Evolutionary conservation across 1,284 basidiomycete genomes (phyloP), one percentile per base, ranked within the genome.

Genomic region (Fomitopsis schrenkii): DNA sequence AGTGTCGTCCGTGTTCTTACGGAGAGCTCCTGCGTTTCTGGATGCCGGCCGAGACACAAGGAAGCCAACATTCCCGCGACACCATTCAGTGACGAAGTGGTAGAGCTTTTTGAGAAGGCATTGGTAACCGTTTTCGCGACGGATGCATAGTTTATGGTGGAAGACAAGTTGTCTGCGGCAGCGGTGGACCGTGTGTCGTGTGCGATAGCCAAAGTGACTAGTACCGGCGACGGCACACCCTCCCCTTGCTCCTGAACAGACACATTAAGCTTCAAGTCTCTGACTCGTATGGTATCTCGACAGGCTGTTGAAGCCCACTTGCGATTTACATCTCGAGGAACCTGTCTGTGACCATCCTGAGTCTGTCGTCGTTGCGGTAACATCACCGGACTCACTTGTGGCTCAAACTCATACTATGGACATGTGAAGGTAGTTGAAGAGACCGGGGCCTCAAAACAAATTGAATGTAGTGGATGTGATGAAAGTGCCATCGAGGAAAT

Each of bases 71-170:
- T 75, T 45, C 76, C 73, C 5, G 73, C 66, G 12, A 86, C 68
- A 8, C 72, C 72, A 61, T 85, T 82, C 38, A 84, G 67, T 7
- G 77, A 78, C 5, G 67, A 54, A 58, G 81, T 82, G 0, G 26
- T 30, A 73, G 60, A 33, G 67, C 64, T 35, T 70, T 63, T 15
- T 72, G 64, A 15, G 74, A 64, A 48, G 67, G 67, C 48, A 1
- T 67, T 61, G 30, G 70, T 72, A 58, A 76, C 71, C 2, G 70
- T 70, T 52, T 76, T 72, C 41, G 75, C 79, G 6, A 87, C 70
- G 1, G 75, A 72, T 1, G 82, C 82, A 66, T 90, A 90, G 71
- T 88, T 80, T 63, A 90, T 79, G 1, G 87, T 86, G 63, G 81
- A 71, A 0, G 75, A 67, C 4, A 91, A 73, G 64, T 88, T 80